Evolutionary conservation across 116 monocot genomes (phyloP), one percentile per base, ranked within the genome.

Genomic region (Papilionanthe hybrid): DNA sequence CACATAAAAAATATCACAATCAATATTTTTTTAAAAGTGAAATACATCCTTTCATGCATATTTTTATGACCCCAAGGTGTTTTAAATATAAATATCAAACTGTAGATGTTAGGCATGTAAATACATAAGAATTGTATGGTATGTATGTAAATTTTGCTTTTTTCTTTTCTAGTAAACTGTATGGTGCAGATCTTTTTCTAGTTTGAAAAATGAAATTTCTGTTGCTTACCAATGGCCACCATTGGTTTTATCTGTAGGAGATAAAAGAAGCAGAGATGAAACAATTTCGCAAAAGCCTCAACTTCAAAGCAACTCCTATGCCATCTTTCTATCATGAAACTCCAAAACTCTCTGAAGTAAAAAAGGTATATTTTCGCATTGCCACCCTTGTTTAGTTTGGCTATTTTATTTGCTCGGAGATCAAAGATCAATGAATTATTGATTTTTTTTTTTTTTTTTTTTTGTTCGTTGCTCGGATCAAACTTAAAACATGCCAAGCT

Each of bases 261-360:
- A 66, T 87, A 69, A 82, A 76, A 78, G 76, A 93, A 78, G 90
- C 88, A 55, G 76, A 86, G 77, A 79, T 92, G 77, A 94, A 84
- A 76, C 86, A 86, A 72, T 72, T 88, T 28, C 74, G 88, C 45
- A 92, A 65, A 83, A 87, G 87, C 78, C 90, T 94, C 32, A 92
- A 84, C 66, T 90, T 92, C 77, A 92, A 92, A 80, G 92, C 92
- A 67, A 84, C 84, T 60, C 92, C 92, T 77, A 90, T 92, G 91
- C 92, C 92, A 78, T 90, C 90, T 30, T 92, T 92, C 78, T 90
- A 92, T 81, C 81, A 81, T 72, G 86, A 80, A 80, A 25, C 85
- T 49, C 67, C 79, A 63, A 82, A 67, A 60, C 75, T 18, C n/a
- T 69, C 83, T 25, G 73, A 78, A 76, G 44, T 43, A 18, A 92